phyloP scores from a whole-genome alignment of 371 early-diverging fungal genomes.

The Amoeboaphelidium occidentale region DNA sequence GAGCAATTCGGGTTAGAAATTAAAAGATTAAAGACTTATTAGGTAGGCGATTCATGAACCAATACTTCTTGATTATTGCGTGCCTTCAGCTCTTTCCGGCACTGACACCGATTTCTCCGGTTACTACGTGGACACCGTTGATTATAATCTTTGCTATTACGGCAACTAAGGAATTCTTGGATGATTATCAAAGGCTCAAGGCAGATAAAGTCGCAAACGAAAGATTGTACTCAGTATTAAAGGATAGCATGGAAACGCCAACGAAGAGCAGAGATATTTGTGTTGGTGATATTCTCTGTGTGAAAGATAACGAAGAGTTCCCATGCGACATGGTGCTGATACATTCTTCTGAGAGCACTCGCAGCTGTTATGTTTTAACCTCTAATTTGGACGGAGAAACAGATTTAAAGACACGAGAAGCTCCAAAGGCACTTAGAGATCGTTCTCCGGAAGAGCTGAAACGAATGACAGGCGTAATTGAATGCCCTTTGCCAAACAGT shows the following conservation, averaged over 20 bases:
- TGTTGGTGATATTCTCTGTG: constrained; percentile 12
- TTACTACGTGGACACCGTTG: constrained; percentile 9
- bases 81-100: background rate
- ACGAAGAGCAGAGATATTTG: constrained; percentile 8
- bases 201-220: constrained; percentile 6
- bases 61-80: constrained; percentile 13
- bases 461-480: background rate
- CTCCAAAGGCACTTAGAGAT: background rate
- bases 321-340: constrained; percentile 16
- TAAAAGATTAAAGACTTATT: background rate
- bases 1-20: constrained; percentile 6
- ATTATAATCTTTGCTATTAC: constrained; percentile 10
- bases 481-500: background rate
- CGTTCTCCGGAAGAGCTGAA: background rate
- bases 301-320: constrained; percentile 8
- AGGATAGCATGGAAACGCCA: background rate
- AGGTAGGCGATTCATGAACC: constrained; percentile 13
- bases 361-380: constrained; percentile 15
- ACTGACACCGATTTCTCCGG: background rate
- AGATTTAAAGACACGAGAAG: constrained; percentile 7
- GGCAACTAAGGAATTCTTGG: constrained; percentile 18
- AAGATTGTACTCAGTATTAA: background rate
- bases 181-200: constrained; percentile 14
- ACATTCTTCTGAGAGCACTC: constrained; percentile 1
- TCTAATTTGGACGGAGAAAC: constrained; percentile 19